Conservation (phyloP, 345 rosid genomes). For the Eucalyptus pauciflora region DNA sequence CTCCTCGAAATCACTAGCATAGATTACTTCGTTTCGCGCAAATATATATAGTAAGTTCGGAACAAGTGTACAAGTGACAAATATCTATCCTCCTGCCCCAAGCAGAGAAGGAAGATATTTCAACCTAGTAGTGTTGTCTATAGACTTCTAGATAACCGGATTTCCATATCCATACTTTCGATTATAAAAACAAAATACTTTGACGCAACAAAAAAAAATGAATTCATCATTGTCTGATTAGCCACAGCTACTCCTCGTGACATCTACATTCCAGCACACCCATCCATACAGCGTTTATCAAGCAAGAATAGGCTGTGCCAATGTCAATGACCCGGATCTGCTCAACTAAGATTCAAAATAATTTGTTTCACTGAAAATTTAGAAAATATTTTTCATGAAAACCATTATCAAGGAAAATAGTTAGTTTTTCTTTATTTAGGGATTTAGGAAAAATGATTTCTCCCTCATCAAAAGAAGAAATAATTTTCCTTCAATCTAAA, state of each 20-base stretch:
- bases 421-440: background rate
- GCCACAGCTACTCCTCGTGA: background rate
- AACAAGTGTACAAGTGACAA: background rate
- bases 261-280: background rate
- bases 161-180: background rate
- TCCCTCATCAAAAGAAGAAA: background rate
- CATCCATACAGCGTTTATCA: background rate
- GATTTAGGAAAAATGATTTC: background rate
- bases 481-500: background rate
- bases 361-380: background rate
- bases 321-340: background rate
- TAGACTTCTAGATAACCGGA: background rate
- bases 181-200: background rate
- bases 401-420: background rate
- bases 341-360: background rate
- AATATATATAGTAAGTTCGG: background rate
- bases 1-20: background rate
- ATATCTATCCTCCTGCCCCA: background rate
- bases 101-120: background rate
- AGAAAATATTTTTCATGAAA: background rate
- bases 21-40: background rate
- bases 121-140: background rate
- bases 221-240: background rate
- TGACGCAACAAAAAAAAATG: background rate
- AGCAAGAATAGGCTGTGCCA: background rate